A percentile compares a stretch with the other conserved stretches of the same genome.
These are phyloP conservation scores for Dioszegia crocea DNA, from an alignment of 768 basidiomycete species.

Conservation along the genomic window DNA sequence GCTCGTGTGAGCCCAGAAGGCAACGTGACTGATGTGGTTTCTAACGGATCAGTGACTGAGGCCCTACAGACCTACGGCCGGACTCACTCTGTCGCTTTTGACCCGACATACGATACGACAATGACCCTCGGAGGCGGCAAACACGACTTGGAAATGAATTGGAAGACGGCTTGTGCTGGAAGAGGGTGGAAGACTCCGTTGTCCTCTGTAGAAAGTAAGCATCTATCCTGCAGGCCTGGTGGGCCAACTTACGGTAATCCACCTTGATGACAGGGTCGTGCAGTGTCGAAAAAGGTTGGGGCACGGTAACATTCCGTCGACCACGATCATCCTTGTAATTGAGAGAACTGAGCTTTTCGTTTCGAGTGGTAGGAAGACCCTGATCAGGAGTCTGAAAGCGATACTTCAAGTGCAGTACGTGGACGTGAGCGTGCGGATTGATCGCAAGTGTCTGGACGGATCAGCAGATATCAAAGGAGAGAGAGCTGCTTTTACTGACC, in stretches of 20 bases:
- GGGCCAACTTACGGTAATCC: constrained; percentile 39
- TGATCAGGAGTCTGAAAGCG: constrained; percentile 32
- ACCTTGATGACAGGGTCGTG: constrained; percentile 46
- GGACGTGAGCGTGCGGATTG: constrained; percentile 31
- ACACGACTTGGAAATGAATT: constrained; percentile 38
- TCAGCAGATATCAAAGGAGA: not conserved
- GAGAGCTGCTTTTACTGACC: constrained; percentile 19
- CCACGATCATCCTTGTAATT: constrained; percentile 2
- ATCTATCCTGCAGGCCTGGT: not conserved
- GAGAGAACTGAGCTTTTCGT: constrained; percentile 1
- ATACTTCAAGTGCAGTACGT: constrained; percentile 47
- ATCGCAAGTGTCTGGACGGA: not conserved
- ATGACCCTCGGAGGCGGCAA: constrained; percentile 45
- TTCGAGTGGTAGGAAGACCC: constrained; percentile 2
- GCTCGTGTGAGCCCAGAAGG: constrained; percentile 36
- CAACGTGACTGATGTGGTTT: constrained; percentile 39
- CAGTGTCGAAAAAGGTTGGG: constrained; percentile 43
- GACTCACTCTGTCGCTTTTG: constrained; percentile 42
- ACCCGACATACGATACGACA: constrained; percentile 43
- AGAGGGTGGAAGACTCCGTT: constrained; percentile 43
- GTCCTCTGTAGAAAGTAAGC: constrained; percentile 21
- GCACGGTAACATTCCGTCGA: constrained; percentile 19
- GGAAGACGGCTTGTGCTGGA: constrained; percentile 43
- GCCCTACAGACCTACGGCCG: too few relatives aligned
- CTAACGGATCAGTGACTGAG: constrained; percentile 8